These are phyloP conservation scores for Leptodontidium sp. DNA, from an alignment of 2,329 filamentous ascomycete species.

Conservation along the genomic window DNA sequence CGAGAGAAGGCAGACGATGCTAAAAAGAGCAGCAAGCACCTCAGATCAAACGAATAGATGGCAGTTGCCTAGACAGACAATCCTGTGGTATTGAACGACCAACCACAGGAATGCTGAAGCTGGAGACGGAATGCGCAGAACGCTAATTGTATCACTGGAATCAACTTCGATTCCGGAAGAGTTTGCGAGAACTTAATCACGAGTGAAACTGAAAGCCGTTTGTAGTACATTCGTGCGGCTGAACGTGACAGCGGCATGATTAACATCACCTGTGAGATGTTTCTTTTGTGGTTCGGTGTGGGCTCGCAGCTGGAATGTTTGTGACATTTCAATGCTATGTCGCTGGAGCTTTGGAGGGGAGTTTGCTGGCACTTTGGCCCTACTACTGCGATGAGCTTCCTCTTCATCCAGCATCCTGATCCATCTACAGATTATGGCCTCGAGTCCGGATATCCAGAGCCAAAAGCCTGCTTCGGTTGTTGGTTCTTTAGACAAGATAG, in stretches of 20 bases:
- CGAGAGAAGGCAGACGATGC: too few relatives aligned
- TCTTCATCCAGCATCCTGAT: conserved; percentile 1
- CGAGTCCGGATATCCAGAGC: neutral
- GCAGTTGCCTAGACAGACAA: neutral
- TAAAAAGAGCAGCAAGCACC: neutral
- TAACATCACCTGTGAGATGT: neutral
- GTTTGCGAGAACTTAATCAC: neutral
- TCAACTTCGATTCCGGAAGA: neutral
- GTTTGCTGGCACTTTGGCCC: neutral
- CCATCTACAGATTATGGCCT: neutral
- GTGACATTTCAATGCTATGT: conserved; percentile 10
- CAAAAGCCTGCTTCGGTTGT: neutral
- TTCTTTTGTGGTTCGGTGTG: neutral
- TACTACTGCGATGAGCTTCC: neutral
- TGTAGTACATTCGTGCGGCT: neutral
- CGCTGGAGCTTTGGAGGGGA: neutral
- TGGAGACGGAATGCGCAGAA: neutral
- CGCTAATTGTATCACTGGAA: neutral
- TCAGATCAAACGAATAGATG: neutral
- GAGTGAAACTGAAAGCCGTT: neutral
- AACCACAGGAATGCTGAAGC: neutral
- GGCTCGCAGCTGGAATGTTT: neutral
- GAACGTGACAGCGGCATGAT: neutral
- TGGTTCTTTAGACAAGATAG: neutral
- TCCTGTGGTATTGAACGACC: neutral